These are phyloP conservation scores for Colletotrichum caudatum DNA, from an alignment of 2,329 filamentous ascomycete species.

Conservation along the genomic window DNA sequence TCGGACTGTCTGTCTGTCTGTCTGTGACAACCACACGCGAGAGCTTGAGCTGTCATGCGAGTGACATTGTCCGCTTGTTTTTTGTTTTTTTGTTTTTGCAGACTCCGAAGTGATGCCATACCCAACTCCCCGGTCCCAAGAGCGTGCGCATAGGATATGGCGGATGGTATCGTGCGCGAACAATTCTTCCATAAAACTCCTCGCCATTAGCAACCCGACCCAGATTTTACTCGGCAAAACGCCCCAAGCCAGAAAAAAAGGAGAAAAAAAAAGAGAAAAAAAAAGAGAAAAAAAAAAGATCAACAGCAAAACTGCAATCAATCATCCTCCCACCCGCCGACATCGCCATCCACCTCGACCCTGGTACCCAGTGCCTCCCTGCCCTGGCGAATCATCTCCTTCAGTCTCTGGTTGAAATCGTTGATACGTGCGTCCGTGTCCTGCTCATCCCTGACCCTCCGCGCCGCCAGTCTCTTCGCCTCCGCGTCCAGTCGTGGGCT, in stretches of 20 bases:
- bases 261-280: not conserved
- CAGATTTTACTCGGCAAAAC: constrained; percentile 16
- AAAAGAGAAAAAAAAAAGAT: not conserved
- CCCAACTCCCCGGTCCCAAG: not conserved
- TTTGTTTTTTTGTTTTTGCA: too few species aligned
- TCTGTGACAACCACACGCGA: not conserved
- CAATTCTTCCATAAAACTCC: constrained; percentile 30
- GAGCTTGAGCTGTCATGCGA: not conserved
- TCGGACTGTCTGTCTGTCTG: not conserved
- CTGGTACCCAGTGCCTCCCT: constrained; percentile 85
- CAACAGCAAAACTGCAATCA: constrained; percentile 6
- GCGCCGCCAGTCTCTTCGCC: constrained; percentile 79
- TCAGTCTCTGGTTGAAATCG: constrained; percentile 81
- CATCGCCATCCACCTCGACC: constrained; percentile 70
- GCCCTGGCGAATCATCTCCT: constrained; percentile 90
- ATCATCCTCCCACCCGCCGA: constrained; percentile 57
- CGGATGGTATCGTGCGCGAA: constrained; percentile 36
- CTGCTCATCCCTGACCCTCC: constrained; percentile 77
- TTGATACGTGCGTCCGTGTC: constrained; percentile 84
- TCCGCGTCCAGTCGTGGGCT: constrained; percentile 71
- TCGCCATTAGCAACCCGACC: constrained; percentile 2
- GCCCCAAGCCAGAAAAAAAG: constrained; percentile 5
- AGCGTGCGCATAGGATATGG: constrained; percentile 10
- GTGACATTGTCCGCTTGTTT: not conserved
- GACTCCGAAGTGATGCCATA: not conserved